Base-by-base conservation (phyloP, 805 yeast genomes). In the Clavispora vitiphila region DNA sequence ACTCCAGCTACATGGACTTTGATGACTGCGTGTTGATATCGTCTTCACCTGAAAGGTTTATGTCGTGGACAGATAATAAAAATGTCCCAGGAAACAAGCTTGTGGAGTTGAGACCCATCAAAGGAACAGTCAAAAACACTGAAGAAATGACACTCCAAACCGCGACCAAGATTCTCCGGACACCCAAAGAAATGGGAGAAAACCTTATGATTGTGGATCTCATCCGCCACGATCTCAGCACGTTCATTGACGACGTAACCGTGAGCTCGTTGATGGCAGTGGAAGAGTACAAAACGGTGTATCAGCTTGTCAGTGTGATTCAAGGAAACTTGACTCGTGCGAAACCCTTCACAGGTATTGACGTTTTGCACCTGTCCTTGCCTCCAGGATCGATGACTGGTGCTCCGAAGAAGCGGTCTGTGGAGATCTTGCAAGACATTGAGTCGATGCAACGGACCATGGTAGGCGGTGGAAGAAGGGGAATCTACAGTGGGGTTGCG, bases 361-460 rank as follows among this genome's bases (percentile, higher is more conserved):
- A 93, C 58, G 67, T 91, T 2, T 70, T 93, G 10, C 75, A 79
- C 16, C 78, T 78, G 44, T 80, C 96, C 0, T 67, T 95, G 26
- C 99, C 99, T 3, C 96, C 99, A 0, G 99, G 99, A 0, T 91
- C 98, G 1, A 93, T 93, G 99, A 93, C 99, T 0, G 99, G 99
- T 3, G 99, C 99, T 0, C 99, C 99, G 2, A 93, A 93, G 65
- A 85, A 83, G 53, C 74, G 96, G 44, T 87, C 96, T 0, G 95
- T 93, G 5, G 93, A 91, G 60, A 60, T 95, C 4, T 68, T 93
- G 22, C 85, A 82, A 46, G 57, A 59, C 0, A 60, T 84, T 5
- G 93, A 84, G 53, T 51, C 61, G 9, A 41, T 67, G 42, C 72
- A 76, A 27, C 45, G 52, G 0, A 63, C 57, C 21, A 54, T 59